phyloP scores from a whole-genome alignment of 2,329 filamentous ascomycete genomes.

The Camptophora hylomeconis region DNA sequence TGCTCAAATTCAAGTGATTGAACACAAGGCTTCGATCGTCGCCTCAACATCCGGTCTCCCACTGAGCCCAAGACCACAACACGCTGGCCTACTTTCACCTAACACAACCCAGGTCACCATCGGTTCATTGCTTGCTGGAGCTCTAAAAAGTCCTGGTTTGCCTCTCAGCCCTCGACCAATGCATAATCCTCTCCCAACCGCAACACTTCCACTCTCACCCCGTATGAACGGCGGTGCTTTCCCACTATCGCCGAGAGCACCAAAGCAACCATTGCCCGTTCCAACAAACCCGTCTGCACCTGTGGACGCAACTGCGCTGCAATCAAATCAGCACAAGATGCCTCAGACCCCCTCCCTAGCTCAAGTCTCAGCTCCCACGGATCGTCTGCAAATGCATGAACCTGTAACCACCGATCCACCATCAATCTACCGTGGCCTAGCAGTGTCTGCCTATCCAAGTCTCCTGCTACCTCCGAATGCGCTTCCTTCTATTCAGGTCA shows the following conservation, averaged over 20 bases:
- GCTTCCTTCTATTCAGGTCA: slow-evolving; percentile 70
- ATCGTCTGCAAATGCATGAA: slow-evolving; percentile 10
- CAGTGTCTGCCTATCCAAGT: slow-evolving; percentile 76
- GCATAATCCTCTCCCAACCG: slow-evolving; percentile 42
- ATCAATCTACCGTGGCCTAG: slow-evolving; percentile 58
- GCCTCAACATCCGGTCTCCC: slow-evolving; percentile 1
- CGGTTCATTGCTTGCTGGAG: slow-evolving; percentile 24
- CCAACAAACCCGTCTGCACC: slow-evolving; percentile 51
- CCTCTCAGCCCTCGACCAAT: slow-evolving; percentile 49
- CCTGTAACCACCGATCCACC: slow-evolving; percentile 9
- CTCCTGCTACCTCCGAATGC: slow-evolving; percentile 79
- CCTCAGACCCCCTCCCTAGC: slow-evolving; percentile 21
- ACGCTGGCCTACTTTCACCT: slow-evolving; percentile 1
- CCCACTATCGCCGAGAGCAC: slow-evolving; percentile 58
- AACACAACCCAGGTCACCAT: slow-evolving; percentile 19
- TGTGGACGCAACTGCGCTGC: slow-evolving; percentile 9
- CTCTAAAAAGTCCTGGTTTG: slow-evolving; percentile 49
- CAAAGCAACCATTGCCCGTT: slow-evolving; percentile 60
- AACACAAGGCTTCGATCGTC: neutral
- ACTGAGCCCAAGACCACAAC: slow-evolving; percentile 4
- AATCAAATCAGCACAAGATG: slow-evolving; percentile 20
- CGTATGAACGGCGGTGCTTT: slow-evolving; percentile 36
- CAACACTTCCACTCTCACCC: slow-evolving; percentile 58
- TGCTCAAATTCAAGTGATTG: slow-evolving; percentile 27
- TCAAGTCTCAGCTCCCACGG: slow-evolving; percentile 4